Percentiles rank a stretch among this genome's conserved stretches.
Evolutionary conservation across 371 early-diverging fungal species (phyloP).

Genomic region (Nematocida sp.): DNA sequence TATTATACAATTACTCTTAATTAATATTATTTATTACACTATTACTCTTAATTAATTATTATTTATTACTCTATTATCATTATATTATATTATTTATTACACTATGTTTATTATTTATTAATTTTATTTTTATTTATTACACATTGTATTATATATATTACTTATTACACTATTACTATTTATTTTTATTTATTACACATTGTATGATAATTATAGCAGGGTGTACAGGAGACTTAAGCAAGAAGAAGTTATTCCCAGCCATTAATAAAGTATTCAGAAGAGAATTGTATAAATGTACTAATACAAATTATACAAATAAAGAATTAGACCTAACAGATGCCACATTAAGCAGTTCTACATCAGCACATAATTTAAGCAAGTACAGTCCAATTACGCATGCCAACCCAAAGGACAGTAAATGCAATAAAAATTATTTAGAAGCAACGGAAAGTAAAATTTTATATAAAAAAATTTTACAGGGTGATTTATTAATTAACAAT

Average conservation of each 20-base stretch:
- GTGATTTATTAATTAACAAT: conserved; percentile 42
- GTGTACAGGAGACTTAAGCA: conserved; percentile 70
- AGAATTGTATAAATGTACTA: conserved; percentile 6
- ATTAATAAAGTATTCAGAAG: conserved; percentile 70
- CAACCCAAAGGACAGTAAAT: conserved; percentile 6
- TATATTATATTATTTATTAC: no score
- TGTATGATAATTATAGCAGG: conserved; percentile 68
- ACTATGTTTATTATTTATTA: no score
- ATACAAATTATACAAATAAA: neutral
- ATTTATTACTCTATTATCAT: no score
- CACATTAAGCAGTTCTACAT: conserved; percentile 49
- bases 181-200: neutral
- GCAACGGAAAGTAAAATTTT: conserved; percentile 73
- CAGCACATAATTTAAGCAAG: conserved; percentile 17
- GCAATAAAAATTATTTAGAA: conserved; percentile 10
- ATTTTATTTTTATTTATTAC: no score
- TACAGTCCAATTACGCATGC: conserved; percentile 52
- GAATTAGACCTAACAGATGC: conserved; percentile 24
- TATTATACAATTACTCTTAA: no score
- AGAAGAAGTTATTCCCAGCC: conserved; percentile 89
- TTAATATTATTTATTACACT: no score
- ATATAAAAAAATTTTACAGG: conserved; percentile 72
- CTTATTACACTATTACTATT: no score
- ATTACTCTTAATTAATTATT: no score
- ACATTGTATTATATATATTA: no score